Base-by-base conservation (phyloP, 2,329 filamentous ascomycete species). In the Xylaria sp. region DNA sequence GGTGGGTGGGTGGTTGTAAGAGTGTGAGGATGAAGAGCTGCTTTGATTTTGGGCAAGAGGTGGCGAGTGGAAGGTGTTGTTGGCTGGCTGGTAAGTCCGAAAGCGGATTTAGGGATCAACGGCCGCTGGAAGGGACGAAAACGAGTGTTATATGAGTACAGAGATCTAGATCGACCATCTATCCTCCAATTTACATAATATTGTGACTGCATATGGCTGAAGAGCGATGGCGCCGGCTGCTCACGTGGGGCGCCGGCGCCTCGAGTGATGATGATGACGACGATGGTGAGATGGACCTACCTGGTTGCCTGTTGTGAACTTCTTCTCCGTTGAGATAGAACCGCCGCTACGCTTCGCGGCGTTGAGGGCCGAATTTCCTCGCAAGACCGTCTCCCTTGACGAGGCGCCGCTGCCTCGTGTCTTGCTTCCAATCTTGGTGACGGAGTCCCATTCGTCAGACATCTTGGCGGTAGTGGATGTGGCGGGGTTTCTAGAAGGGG, bases 341-440 rank as follows among this genome's bases (percentile, higher is more conserved):
- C 87, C 87, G 70, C 96, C 96, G 70, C 85, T 87, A 72, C 96
- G 91, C 83, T 93, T 90, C 32, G 96, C 96, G 69, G 95, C 95
- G 82, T 99, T 99, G 75, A 99, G 84, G 42, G 93, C 89, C 67
- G 84, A 78, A 81, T 93, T 93, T 79, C 95, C 93, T 81, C 92
- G 92, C 80, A 98, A 88, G 75, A 98, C 94, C 3, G 92, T 97
- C 87, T 98, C 94, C 75, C 93, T 92, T 74, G 88, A 84, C 64
- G 80, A 81, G 67, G 82, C 87, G 75, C 91, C 92, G 74, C 90
- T 87, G 73, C 89, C 88, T 78, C 90, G 90, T 78, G 88, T 88
- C 84, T 92, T 95, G 88, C 90, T 93, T 79, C 96, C 96, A 79
- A 99, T 98, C 88, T 96, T 97, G 84, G 94, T 97, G 76, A 92